A percentile compares a stretch with the other conserved stretches of the same genome.
Conservation (phyloP, 2,329 filamentous ascomycete genomes). For the Penicillium freii region DNA sequence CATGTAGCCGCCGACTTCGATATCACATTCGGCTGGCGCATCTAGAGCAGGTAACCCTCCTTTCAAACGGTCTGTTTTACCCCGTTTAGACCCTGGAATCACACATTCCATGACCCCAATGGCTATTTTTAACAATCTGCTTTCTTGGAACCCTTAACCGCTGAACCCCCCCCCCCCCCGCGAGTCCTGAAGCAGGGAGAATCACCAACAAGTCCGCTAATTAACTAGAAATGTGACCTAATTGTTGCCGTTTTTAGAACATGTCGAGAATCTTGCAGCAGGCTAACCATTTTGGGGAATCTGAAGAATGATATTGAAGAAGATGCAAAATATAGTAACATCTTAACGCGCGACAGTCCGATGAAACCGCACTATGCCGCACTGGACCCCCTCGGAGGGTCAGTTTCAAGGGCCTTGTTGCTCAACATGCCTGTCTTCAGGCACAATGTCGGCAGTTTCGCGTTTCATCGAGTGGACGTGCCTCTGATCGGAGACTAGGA, state of each 20-base stretch:
- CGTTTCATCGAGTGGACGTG: constrained; percentile 25
- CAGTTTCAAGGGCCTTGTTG: constrained; percentile 29
- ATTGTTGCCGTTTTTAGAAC: constrained; percentile 32
- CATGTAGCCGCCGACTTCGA: constrained; percentile 24
- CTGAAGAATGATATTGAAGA: constrained; percentile 28
- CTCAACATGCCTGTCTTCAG: constrained; percentile 19
- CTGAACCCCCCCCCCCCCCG: constrained; percentile 17
- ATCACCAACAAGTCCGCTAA: constrained; percentile 21
- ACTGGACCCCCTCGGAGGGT: constrained; percentile 11
- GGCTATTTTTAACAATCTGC: constrained; percentile 25
- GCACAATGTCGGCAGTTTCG: constrained; percentile 27
- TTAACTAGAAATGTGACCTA: constrained; percentile 25
- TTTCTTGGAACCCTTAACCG: constrained; percentile 15
- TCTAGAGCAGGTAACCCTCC: constrained; percentile 3
- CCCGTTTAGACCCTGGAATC: not conserved
- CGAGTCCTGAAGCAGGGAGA: constrained; percentile 21
- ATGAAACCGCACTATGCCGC: constrained; percentile 34
- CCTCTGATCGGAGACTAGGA: constrained; percentile 25
- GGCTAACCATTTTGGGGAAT: constrained; percentile 24
- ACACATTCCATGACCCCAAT: constrained; percentile 12
- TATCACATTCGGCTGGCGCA: constrained; percentile 18
- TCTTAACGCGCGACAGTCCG: constrained; percentile 40
- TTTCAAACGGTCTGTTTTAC: not conserved
- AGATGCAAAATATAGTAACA: constrained; percentile 44
- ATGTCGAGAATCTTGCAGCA: constrained; percentile 24